A percentile compares a stretch with the other conserved stretches of the same genome.
These are phyloP conservation scores for Neurospora sp. DNA, from an alignment of 495 filamentous ascomycete species.

Conservation along the genomic window DNA sequence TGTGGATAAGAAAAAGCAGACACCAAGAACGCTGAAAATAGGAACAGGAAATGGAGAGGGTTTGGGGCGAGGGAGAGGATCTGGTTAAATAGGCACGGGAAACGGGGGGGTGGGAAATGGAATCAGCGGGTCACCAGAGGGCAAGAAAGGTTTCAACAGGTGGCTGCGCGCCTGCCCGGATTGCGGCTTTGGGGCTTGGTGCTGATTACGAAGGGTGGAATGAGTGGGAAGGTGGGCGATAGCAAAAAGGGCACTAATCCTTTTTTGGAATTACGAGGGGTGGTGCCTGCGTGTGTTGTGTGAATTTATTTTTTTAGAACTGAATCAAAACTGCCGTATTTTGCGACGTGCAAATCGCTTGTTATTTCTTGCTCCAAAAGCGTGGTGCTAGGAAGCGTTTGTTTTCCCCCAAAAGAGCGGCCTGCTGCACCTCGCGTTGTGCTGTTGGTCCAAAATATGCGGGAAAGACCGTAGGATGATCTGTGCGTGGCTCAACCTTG, in stretches of 20 bases:
- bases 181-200: not conserved
- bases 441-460: not conserved
- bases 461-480: not conserved
- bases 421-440: not conserved
- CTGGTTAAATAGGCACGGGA: not conserved
- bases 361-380: conserved; percentile 1
- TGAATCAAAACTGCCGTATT: conserved; percentile 1
- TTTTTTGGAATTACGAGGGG: conserved; percentile 10
- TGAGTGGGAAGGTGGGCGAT: not conserved
- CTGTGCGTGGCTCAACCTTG: not conserved
- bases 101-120: not conserved
- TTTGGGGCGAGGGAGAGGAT: not conserved
- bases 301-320: conserved; percentile 3
- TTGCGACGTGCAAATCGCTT: conserved; percentile 9
- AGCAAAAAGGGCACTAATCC: conserved; percentile 15
- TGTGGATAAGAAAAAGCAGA: conserved; percentile 1
- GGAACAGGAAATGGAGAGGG: not conserved
- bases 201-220: not conserved
- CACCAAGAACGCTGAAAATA: not conserved
- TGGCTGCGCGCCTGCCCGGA: not conserved
- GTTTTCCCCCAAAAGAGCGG: conserved; percentile 1
- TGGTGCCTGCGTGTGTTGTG: not conserved
- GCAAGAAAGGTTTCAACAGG: not conserved
- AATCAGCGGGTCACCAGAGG: not conserved
- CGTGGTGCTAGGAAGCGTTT: conserved; percentile 4